A percentile compares a stretch with the other conserved stretches of the same genome.
Conservation (phyloP, 441 rosid species). For the Gossypium gossypioides region DNA sequence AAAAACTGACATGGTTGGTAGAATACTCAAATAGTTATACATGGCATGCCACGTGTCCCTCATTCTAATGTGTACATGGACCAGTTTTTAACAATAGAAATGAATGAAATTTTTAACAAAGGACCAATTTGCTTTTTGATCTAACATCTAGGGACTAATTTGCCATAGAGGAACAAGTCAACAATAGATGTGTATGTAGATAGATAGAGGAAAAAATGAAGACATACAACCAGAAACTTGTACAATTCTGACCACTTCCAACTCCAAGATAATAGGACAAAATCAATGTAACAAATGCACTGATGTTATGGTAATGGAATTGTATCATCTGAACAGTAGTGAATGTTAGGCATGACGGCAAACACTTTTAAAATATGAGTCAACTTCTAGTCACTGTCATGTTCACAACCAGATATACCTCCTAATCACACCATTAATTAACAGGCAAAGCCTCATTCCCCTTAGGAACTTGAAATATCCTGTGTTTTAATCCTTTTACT, state of each 20-base stretch:
- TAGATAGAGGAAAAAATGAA: not conserved
- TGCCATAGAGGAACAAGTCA: not conserved
- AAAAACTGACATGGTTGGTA: no score
- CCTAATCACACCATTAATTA: not conserved
- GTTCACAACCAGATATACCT: not conserved
- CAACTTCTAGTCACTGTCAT: not conserved
- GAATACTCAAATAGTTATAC: no score
- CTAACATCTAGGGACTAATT: no score
- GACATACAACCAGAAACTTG: not conserved
- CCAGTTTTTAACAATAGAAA: no score
- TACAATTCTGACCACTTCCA: not conserved
- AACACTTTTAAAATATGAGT: not conserved
- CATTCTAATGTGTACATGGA: no score
- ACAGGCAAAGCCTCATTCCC: not conserved
- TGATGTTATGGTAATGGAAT: not conserved
- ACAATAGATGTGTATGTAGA: not conserved
- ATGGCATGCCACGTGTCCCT: no score
- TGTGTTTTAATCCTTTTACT: not conserved
- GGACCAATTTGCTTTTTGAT: no score
- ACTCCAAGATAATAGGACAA: not conserved
- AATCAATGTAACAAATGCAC: not conserved
- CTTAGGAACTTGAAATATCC: not conserved
- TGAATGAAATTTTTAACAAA: no score
- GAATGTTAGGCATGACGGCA: conserved; percentile 2
- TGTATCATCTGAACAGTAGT: not conserved